Base-by-base conservation (phyloP, 2,329 filamentous ascomycete genomes). In the Leptosphaerulina australis region DNA sequence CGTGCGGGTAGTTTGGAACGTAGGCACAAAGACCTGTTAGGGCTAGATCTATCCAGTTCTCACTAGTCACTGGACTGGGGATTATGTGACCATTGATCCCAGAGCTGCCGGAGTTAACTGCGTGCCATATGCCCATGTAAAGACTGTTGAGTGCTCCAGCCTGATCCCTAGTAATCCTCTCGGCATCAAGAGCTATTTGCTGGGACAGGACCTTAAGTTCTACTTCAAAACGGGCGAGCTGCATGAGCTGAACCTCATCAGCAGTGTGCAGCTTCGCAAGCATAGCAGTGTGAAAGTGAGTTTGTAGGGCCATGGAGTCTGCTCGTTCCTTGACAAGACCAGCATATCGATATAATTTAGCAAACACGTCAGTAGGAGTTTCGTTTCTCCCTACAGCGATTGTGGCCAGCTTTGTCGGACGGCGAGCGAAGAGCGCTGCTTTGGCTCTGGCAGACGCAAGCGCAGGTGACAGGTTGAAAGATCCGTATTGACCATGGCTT, bases 1-100 rank as follows among this genome's bases (percentile, higher is more conserved):
- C 94, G 63, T 93, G 94, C 3, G 88, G 82, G 59, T 87, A 86
- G 70, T 96, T 88, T 0, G 95, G 92, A 2, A 97, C 85, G 66
- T 93, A 97, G 2, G 97, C 79, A 55, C 83, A 83, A 37, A 97
- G 78, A 29, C 87, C 83, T 12, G 87, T 86, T 15, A 92, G 74
- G 1, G 90, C 87, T 53, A 96, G 85, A 40, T 88, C 80, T 21
- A 91, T 80, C 84, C 92, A 94, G 4, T 88, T 87, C 18, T 38
- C 12, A 2, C 48, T 37, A 11, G 25, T 37, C 11, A 43, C 41
- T 17, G n/a, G n/a, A n/a, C n/a, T n/a, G n/a, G n/a, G n/a, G n/a
- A n/a, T n/a, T n/a, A n/a, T n/a, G n/a, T n/a, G n/a, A n/a, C n/a
- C n/a, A n/a, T n/a, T n/a, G n/a, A n/a, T n/a, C n/a, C 35, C 15